Evolutionary conservation across 2,329 filamentous ascomycete genomes (phyloP).

Genomic region (Colletotrichum euphorbiae): DNA sequence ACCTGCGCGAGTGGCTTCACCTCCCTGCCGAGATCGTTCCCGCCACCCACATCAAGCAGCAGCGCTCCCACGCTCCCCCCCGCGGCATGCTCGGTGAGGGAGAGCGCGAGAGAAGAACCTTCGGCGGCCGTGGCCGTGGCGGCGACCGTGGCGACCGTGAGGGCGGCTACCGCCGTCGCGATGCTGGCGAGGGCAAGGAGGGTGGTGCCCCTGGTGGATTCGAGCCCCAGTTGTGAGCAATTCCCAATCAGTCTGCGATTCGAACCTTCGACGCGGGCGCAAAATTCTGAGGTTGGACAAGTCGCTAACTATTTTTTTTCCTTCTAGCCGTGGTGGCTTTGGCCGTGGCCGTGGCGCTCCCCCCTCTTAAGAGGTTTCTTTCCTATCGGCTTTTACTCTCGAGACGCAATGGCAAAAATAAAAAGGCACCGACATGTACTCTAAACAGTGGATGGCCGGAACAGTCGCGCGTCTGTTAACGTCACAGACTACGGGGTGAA

Average conservation of each 20-base stretch:
- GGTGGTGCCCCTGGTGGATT: constrained; percentile 91
- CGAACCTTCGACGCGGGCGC: neutral
- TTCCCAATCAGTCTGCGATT: neutral
- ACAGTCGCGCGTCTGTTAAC: constrained; percentile 55
- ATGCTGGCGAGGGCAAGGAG: constrained; percentile 89
- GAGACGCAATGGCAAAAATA: constrained; percentile 53
- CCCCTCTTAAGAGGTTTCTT: constrained; percentile 67
- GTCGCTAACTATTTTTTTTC: constrained; percentile 50
- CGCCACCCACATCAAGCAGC: constrained; percentile 99
- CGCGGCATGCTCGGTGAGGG: constrained; percentile 97
- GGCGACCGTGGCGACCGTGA: constrained; percentile 83
- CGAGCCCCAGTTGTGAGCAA: constrained; percentile 85
- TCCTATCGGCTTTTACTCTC: constrained; percentile 56
- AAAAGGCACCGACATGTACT: constrained; percentile 61
- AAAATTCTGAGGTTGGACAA: constrained; percentile 6
- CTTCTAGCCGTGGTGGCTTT: constrained; percentile 81
- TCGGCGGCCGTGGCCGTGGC: constrained; percentile 80
- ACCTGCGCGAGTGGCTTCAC: constrained; percentile 99
- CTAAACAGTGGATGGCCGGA: constrained; percentile 57
- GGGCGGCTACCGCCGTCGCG: constrained; percentile 92
- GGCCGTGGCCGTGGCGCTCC: constrained; percentile 89
- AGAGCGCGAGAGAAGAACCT: constrained; percentile 83
- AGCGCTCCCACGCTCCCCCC: constrained; percentile 97
- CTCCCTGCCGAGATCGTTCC: constrained; percentile 99
- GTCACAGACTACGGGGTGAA: constrained; percentile 54